Conservation (phyloP, 257 asterid genomes). For the Solanum chilense region DNA sequence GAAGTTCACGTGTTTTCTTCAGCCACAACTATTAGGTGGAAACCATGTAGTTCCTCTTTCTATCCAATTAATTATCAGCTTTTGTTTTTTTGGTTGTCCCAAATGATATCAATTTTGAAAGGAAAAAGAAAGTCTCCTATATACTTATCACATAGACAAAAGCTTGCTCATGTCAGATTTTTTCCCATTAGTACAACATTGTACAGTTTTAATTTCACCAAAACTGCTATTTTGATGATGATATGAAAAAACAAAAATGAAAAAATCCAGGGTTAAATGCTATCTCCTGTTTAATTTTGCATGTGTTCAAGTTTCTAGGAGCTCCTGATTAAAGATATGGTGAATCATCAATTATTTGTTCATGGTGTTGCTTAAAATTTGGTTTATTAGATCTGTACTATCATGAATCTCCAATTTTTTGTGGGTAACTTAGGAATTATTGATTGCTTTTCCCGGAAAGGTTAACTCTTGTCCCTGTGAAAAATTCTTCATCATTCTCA, state of each 20-base stretch:
- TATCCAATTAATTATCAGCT: not conserved
- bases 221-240: not conserved
- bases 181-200: not conserved
- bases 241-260: not conserved
- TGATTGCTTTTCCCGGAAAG: not conserved
- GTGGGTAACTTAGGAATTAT: not conserved
- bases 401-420: not conserved
- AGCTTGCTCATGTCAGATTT: not conserved
- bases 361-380: not conserved
- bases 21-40: not conserved
- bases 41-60: not conserved
- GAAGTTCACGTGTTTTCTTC: not conserved
- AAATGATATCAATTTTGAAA: not conserved
- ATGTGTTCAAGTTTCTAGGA: not conserved
- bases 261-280: not conserved
- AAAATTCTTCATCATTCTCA: not conserved
- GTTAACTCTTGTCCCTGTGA: not conserved
- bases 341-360: not conserved
- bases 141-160: not conserved
- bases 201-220: not conserved
- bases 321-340: not conserved
- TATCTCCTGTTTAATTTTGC: not conserved
- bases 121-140: not conserved
- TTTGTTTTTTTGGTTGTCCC: not conserved
- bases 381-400: not conserved